Evolutionary conservation across 192 early-diverging fungal species (phyloP).

Genomic region (Allomyces javanicus): DNA sequence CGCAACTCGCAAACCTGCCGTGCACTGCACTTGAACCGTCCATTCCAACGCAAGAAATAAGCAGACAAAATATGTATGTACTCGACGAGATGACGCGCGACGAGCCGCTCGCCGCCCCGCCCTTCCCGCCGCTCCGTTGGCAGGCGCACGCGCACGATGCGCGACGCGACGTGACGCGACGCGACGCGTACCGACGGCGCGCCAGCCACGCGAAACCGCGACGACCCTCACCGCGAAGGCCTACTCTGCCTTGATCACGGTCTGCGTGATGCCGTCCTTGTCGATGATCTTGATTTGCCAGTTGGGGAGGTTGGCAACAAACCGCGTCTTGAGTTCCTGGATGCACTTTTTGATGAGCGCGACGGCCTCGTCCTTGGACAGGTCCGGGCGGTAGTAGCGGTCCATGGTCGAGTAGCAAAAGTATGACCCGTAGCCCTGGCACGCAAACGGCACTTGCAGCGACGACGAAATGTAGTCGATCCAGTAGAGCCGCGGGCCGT

Average conservation of each 20-base stretch:
- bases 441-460: constrained; percentile 61
- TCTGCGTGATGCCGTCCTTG: constrained; percentile 62
- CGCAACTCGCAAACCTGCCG: too few relatives aligned
- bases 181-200: too few relatives aligned
- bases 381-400: constrained; percentile 62
- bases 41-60: too few relatives aligned
- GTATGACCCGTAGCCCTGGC: constrained; percentile 84
- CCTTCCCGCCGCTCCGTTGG: too few relatives aligned
- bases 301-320: constrained; percentile 62
- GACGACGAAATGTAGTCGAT: constrained; percentile 71
- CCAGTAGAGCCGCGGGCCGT: constrained; percentile 67
- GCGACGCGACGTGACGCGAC: too few relatives aligned
- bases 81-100: too few relatives aligned
- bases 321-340: constrained; percentile 58
- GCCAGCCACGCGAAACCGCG: too few relatives aligned
- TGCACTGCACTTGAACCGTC: too few relatives aligned
- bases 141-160: too few relatives aligned
- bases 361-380: constrained; percentile 68
- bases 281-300: constrained; percentile 73
- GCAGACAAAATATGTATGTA: too few relatives aligned
- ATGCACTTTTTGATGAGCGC: constrained; percentile 69
- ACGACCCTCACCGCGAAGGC: too few relatives aligned
- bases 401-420: constrained; percentile 81
- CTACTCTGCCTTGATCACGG: constrained; percentile 11
- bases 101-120: too few relatives aligned